phyloP scores from a whole-genome alignment of 1,284 basidiomycete genomes.

The Leccinum pachyderme region DNA sequence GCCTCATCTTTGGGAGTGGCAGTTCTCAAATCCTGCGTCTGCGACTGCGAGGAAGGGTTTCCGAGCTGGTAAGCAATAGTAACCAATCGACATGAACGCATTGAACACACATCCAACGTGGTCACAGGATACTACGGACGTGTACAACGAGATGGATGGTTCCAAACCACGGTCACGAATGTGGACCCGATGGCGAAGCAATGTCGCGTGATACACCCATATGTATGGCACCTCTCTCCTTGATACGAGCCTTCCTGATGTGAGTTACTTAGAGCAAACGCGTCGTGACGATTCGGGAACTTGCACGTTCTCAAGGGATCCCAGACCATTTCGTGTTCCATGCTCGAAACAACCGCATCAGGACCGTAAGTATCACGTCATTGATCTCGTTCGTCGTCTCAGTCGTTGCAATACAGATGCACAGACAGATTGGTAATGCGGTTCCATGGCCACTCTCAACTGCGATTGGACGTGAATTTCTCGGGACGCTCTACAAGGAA shows the following conservation, averaged over 20 bases:
- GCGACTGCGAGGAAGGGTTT: slow-evolving; percentile 50
- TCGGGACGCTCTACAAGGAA: slow-evolving; percentile 45
- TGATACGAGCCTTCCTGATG: slow-evolving; percentile 2
- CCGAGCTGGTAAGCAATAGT: slow-evolving; percentile 40
- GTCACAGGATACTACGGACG: slow-evolving; percentile 59
- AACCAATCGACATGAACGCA: background rate
- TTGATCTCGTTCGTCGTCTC: background rate
- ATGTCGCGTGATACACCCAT: slow-evolving; percentile 61
- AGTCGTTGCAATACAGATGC: slow-evolving; percentile 48
- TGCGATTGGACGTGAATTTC: slow-evolving; percentile 63
- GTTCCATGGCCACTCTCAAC: slow-evolving; percentile 61
- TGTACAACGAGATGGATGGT: slow-evolving; percentile 50
- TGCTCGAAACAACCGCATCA: slow-evolving; percentile 47
- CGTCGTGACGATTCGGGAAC: slow-evolving; percentile 67
- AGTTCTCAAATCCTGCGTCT: slow-evolving; percentile 54
- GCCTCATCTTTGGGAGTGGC: slow-evolving; percentile 38
- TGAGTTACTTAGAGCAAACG: slow-evolving; percentile 50
- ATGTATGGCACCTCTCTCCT: slow-evolving; percentile 39
- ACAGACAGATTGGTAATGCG: slow-evolving; percentile 75
- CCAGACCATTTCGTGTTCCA: slow-evolving; percentile 67
- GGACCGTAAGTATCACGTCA: slow-evolving; percentile 47
- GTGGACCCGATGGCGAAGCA: slow-evolving; percentile 75
- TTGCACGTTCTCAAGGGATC: slow-evolving; percentile 75
- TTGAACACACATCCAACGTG: background rate
- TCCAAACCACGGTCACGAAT: slow-evolving; percentile 72